A percentile compares a stretch with the other conserved stretches of the same genome.
Conservation (phyloP, 768 basidiomycete species). For the Mrakia hoshinonis region DNA sequence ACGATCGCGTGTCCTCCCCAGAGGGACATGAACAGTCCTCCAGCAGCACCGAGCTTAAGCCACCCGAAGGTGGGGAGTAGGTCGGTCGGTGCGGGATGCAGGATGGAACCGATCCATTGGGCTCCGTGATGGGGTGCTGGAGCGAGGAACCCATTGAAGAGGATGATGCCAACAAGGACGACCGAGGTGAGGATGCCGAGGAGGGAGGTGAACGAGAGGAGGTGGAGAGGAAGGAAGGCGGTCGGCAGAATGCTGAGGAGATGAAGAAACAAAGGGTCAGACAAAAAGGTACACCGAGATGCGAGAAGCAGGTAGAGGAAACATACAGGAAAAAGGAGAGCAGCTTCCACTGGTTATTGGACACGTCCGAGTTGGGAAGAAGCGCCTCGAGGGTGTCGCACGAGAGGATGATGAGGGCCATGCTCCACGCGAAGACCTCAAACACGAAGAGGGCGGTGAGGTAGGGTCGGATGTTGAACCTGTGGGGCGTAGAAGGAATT, state of each 20-base stretch:
- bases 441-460: slow-evolving; percentile 59
- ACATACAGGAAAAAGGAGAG: slow-evolving; percentile 1
- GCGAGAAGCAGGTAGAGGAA: background rate
- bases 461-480: slow-evolving; percentile 46
- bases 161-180: slow-evolving; percentile 63
- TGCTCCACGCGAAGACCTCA: slow-evolving; percentile 59
- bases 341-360: background rate
- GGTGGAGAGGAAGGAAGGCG: slow-evolving; percentile 71
- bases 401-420: slow-evolving; percentile 50
- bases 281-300: slow-evolving; percentile 16
- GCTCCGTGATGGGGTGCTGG: slow-evolving; percentile 44
- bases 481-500: background rate
- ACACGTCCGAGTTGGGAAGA: slow-evolving; percentile 53
- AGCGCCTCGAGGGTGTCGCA: slow-evolving; percentile 65
- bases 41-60: slow-evolving; percentile 63
- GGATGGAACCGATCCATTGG: slow-evolving; percentile 63
- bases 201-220: slow-evolving; percentile 81
- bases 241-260: slow-evolving; percentile 56
- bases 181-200: slow-evolving; percentile 64
- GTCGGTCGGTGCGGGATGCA: slow-evolving; percentile 62
- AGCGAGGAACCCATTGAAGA: slow-evolving; percentile 69
- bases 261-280: slow-evolving; percentile 41
- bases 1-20: slow-evolving; percentile 24
- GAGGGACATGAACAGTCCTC: slow-evolving; percentile 87
- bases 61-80: slow-evolving; percentile 47